Evolutionary conservation across 129 eudicot genomes (phyloP).

Genomic region (Heracleum sosnowskyi): DNA sequence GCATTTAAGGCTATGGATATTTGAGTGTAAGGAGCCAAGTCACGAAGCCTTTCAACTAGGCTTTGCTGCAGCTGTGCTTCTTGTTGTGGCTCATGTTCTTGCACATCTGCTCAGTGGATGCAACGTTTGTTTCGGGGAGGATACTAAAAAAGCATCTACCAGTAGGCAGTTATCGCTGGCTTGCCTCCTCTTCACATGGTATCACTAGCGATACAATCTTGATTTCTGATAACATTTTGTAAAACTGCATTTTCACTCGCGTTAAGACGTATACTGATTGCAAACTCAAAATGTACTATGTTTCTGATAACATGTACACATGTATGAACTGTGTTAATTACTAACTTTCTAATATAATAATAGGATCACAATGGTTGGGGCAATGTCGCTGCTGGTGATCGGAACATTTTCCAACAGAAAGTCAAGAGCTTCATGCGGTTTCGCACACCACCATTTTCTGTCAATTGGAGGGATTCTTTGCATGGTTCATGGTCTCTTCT

Average conservation of each 20-base stretch:
- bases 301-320: not conserved
- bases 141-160: conserved; percentile 44
- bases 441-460: conserved; percentile 68
- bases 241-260: not conserved
- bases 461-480: conserved; percentile 81
- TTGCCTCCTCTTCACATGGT: conserved; percentile 76
- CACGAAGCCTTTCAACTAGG: conserved; percentile 63
- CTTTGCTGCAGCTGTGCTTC: conserved; percentile 53
- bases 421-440: conserved; percentile 68
- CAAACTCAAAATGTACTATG: too few relatives aligned
- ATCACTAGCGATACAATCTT: not conserved
- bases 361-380: conserved; percentile 65
- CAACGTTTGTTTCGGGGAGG: conserved; percentile 40
- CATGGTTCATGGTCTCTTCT: conserved; percentile 67
- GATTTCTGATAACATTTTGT: not conserved
- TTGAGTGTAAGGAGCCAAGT: conserved; percentile 84
- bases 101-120: conserved; percentile 77
- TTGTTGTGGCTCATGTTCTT: conserved; percentile 61
- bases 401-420: conserved; percentile 70
- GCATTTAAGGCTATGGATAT: conserved; percentile 74
- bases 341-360: not conserved
- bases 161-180: conserved; percentile 58
- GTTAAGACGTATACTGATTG: not conserved
- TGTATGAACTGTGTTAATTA: not conserved
- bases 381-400: conserved; percentile 52